A percentile compares a stretch with the other conserved stretches of the same genome.
Conservation (phyloP, 2,329 filamentous ascomycete genomes). For the Knoxdaviesia capensis region DNA sequence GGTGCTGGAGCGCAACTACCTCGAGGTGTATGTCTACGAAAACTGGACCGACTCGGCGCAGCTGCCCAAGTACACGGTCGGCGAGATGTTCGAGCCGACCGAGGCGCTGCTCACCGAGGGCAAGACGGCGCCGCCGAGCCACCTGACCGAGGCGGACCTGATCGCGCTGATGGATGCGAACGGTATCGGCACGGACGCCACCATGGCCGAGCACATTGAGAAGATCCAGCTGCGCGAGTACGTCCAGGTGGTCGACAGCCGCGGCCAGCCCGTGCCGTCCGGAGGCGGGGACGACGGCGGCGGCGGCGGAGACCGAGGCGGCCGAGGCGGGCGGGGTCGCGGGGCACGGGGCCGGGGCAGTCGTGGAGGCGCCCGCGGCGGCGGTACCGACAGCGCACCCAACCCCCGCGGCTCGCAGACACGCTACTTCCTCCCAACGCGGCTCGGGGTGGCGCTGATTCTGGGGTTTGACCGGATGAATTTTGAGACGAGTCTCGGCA, state of each 20-base stretch:
- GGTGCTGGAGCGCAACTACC: conserved; percentile 76
- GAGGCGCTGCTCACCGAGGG: conserved; percentile 82
- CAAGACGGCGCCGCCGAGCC: conserved; percentile 68
- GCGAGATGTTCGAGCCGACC: conserved; percentile 69
- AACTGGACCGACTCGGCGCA: conserved; percentile 82
- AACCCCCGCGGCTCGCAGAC: conserved; percentile 28
- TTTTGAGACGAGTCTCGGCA: conserved; percentile 78
- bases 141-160: conserved; percentile 85
- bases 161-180: conserved; percentile 97
- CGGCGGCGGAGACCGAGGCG: conserved; percentile 16
- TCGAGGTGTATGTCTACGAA: conserved; percentile 91
- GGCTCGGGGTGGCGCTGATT: conserved; percentile 76
- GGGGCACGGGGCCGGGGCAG: conserved; percentile 19
- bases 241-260: conserved; percentile 41
- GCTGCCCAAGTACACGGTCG: conserved; percentile 58
- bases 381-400: conserved; percentile 18
- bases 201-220: conserved; percentile 95
- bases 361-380: conserved; percentile 20
- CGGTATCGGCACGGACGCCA: conserved; percentile 93
- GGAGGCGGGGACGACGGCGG: conserved; percentile 14
- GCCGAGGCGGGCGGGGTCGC: conserved; percentile 27
- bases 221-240: conserved; percentile 88
- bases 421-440: conserved; percentile 82
- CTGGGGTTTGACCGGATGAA: conserved; percentile 91
- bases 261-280: conserved; percentile 12